Base-by-base conservation (phyloP, 768 basidiomycete genomes). In the Crepidotus variabilis region DNA sequence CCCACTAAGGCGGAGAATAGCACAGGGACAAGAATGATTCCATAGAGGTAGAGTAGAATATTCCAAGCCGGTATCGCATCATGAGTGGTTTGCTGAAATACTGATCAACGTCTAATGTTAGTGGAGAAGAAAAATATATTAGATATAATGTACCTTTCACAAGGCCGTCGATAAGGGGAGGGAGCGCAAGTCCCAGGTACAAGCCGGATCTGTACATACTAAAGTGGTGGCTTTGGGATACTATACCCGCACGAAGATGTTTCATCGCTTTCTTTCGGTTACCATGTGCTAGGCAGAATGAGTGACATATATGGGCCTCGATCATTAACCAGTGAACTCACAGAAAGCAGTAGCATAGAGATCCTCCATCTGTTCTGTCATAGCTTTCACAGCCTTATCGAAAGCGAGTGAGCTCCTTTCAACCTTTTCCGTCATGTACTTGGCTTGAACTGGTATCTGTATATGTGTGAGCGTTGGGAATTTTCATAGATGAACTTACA, bases 351-450 rank as follows among this genome's bases (percentile, higher is more conserved):
- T 67, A 1, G 94, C 86, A 69, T 87, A 98, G 45, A 90, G 70
- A 0, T 80, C 78, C 65, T 97, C 93, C 72, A 88, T 82, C 59
- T 89, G 79, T 53, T 78, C 78, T 70, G 92, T 82, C 78, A 97
- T 84, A 9, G 70, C 66, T 28, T 80, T 79, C 6, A 97, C 72
- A 7, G 74, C 68, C 10, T 77, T 74, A 16, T 85, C 84, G 3
- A 85, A 84, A 1, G 84, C 81, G 61, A 97, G 87, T 6, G 81
- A 72, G 55, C 85, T 80, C 39, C 79, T 77, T 21, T 88, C 84
- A 20, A 89, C 90, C 72, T 84, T 87, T 65, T 94, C 90, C 47
- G 77, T 73, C 77, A 88, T 93, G 66, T 94, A 97, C 36, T 86
- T 78, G 23, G 85, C 78, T 65, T 90, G 83, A 21, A 83, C 85